Evolutionary conservation across 371 early-diverging fungal genomes (phyloP), one percentile per base, ranked within the genome.

Genomic region (Mortierella sp.): DNA sequence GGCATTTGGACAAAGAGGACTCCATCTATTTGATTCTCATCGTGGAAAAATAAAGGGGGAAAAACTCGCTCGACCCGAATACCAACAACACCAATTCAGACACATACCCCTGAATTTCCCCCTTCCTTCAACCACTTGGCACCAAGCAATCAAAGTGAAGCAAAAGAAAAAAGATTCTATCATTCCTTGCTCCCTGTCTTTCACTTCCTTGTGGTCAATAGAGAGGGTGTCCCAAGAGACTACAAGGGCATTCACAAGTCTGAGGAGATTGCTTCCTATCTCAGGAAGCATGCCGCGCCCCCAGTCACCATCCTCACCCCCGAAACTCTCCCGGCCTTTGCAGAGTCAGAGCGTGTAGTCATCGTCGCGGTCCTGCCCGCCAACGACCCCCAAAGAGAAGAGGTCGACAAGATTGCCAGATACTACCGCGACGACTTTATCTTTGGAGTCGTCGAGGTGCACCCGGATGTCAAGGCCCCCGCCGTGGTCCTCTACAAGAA

Each of bases 171-270:
- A 41, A 41, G 10, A 50, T 40, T 50, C 64, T 68, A 39, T 52
- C 68, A 40, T 22, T 39, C 71, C 29, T 22, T 48, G 1, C 45
- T 45, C 47, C 40, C 7, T 65, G 19, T 45, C 26, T 39, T 22
- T 22, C 14, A 16, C 44, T 22, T 9, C 24, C 13, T 19, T n/a
- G n/a, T n/a, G n/a, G 11, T 13, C 11, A 19, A 24, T 24, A 78
- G 91, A 68, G 86, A 93, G 16, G 96, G 95, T 70, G 77, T 83
- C 6, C 74, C 90, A 8, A 68, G 89, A 26, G 92, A 93, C 2
- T 98, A 96, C 88, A 91, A 92, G 85, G 97, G 98, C 61, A 83
- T 90, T 29, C 95, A 98, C 68, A 92, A 93, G 79, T 90, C 93
- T 29, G 92, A 91, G 26, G 91, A 90, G 43, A 96, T 98, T 72